Base-by-base conservation (phyloP, 1,284 basidiomycete genomes). In the Mycena citricolor region DNA sequence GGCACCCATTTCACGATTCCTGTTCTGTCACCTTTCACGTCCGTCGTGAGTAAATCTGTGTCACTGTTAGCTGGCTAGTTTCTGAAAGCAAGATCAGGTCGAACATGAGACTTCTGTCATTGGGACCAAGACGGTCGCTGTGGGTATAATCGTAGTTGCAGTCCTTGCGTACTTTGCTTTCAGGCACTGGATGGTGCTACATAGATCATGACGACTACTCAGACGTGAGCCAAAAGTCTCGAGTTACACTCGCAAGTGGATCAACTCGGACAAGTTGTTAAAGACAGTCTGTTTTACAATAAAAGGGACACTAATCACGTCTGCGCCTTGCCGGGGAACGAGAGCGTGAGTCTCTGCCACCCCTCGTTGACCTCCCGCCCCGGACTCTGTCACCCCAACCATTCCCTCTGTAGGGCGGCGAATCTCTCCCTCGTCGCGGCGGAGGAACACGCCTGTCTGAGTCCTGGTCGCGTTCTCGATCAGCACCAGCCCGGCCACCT, bases 1-100 rank as follows among this genome's bases (percentile, higher is more conserved):
- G 62, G 75, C 0, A 66, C 70, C 0, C 81, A 83, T 56, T 81
- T 83, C 56, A 83, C 82, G 1, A 77, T 84, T n/a, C 81, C 81
- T 4, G 76, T 84, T 5, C 56, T 84, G 14, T 84, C 82, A 0
- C 81, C 82, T 0, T 84, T 83, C 52, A 74, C 81, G 2, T 83
- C 81, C 3, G 81, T 84, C 52, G 82, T 83, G 41, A 41, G 75
- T 66, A 17, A n/a, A 6, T 20, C 23, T 23, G 23, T 24, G 17
- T 28, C 32, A 25, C 29, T 21, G 8, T 39, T 24, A 33, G 8
- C 14, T 21, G 35, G 22, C 32, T 5, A 6, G 21, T n/a, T n/a
- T n/a, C n/a, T n/a, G n/a, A n/a, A n/a, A n/a, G n/a, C 13, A 16
- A 35, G 19, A 32, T 2, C 47, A 84, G 81, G 71, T 81, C 16